Percentiles rank a stretch among this genome's conserved stretches.
Evolutionary conservation across 768 basidiomycete species (phyloP).

Genomic region (Suillus ampliporus): DNA sequence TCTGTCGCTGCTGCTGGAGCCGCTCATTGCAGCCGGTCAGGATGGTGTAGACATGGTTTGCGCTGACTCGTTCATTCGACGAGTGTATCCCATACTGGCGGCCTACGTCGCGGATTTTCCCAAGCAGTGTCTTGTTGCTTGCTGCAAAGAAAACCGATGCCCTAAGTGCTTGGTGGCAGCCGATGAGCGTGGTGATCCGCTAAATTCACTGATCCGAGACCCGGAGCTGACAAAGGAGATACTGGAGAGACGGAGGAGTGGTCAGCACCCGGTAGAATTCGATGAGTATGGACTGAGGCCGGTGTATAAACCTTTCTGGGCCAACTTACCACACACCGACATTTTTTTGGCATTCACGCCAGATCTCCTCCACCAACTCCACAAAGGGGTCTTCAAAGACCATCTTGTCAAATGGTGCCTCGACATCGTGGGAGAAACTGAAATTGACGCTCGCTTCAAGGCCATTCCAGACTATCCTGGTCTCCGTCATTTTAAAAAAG

Average conservation of each 20-base stretch:
- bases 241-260: constrained; percentile 1
- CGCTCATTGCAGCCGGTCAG: constrained; percentile 20
- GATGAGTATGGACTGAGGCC: background rate
- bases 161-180: constrained; percentile 10
- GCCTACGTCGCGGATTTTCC: constrained; percentile 33
- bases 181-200: constrained; percentile 6
- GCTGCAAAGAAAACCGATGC: constrained; percentile 19
- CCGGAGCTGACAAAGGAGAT: background rate
- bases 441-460: constrained; percentile 23
- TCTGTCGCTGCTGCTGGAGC: constrained; percentile 21
- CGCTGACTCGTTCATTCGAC: constrained; percentile 17
- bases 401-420: constrained; percentile 46
- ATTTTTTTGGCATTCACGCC: constrained; percentile 46
- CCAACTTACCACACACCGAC: constrained; percentile 42
- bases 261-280: constrained; percentile 13
- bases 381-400: constrained; percentile 54
- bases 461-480: constrained; percentile 17
- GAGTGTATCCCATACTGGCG: constrained; percentile 26
- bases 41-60: constrained; percentile 25
- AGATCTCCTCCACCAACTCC: constrained; percentile 52
- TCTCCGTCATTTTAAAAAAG: constrained; percentile 44
- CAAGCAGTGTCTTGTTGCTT: constrained; percentile 22
- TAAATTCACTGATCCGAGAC: background rate
- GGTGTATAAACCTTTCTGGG: constrained; percentile 45
- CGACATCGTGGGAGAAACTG: constrained; percentile 9